Percentiles rank a stretch among this genome's conserved stretches.
These are phyloP conservation scores for Acer saccharum DNA, from an alignment of 345 rosid genomes.

Conservation along the genomic window DNA sequence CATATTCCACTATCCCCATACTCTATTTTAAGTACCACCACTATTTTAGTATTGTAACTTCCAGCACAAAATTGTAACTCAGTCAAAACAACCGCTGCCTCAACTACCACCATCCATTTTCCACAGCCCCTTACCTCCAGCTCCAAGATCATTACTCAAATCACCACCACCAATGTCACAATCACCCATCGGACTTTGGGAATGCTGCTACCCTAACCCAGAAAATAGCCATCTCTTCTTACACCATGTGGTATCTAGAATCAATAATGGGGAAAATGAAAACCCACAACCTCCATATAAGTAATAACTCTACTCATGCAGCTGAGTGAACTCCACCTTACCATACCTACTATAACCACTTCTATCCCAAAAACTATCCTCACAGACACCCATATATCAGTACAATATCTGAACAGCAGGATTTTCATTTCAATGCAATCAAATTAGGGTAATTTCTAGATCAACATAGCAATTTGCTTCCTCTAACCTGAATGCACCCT, in stretches of 20 bases:
- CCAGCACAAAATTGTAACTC: neutral
- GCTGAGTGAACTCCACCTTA: neutral
- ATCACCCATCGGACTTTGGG: neutral
- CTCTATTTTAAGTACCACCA: neutral
- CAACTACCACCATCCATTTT: neutral
- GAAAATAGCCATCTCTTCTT: neutral
- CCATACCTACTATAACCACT: neutral
- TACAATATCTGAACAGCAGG: neutral
- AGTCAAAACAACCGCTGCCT: neutral
- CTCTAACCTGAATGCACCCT: neutral
- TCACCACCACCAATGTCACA: neutral
- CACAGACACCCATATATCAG: neutral
- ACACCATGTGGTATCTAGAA: neutral
- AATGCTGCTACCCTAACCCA: neutral
- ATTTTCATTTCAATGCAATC: neutral
- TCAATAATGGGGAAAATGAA: neutral
- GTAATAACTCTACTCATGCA: neutral
- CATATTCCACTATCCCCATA: neutral
- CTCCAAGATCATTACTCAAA: neutral
- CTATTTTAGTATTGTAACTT: neutral
- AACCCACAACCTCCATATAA: neutral
- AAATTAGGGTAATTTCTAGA: neutral
- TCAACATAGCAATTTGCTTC: conserved; percentile 4
- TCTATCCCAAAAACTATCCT: neutral
- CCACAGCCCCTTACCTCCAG: neutral